These are phyloP conservation scores for Aspergillus neotritici DNA, from an alignment of 2,329 filamentous ascomycete species.

Conservation along the genomic window DNA sequence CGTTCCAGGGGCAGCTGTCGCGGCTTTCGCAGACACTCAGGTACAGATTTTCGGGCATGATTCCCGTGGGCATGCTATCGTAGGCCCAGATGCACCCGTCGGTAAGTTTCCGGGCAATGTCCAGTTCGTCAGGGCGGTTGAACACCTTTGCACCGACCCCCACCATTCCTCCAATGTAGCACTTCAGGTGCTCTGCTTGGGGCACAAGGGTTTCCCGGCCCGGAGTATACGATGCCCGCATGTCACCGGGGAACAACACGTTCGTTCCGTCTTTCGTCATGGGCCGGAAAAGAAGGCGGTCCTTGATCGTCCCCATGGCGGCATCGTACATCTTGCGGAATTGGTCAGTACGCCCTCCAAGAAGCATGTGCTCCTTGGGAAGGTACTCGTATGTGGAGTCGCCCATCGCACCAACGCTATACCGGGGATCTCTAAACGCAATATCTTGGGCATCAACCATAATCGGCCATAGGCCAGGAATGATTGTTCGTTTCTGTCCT, in stretches of 20 bases:
- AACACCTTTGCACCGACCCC: conserved; percentile 56
- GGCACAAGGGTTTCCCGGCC: conserved; percentile 20
- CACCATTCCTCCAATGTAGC: conserved; percentile 58
- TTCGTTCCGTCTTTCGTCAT: conserved; percentile 38
- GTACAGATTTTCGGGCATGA: conserved; percentile 57
- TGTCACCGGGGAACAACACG: conserved; percentile 38
- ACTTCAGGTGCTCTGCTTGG: conserved; percentile 53
- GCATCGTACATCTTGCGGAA: conserved; percentile 41
- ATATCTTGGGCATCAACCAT: conserved; percentile 54
- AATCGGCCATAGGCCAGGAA: conserved; percentile 78
- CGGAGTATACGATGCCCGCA: conserved; percentile 15
- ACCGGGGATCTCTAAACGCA: conserved; percentile 28
- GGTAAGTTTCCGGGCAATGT: conserved; percentile 52
- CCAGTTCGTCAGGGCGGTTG: conserved; percentile 48
- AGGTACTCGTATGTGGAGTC: conserved; percentile 49
- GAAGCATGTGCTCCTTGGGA: conserved; percentile 44
- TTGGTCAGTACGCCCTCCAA: conserved; percentile 38
- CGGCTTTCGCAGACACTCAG: conserved; percentile 46
- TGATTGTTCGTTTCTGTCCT: conserved; percentile 62
- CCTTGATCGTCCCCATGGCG: conserved; percentile 35
- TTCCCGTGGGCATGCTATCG: conserved; percentile 50
- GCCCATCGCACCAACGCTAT: conserved; percentile 42
- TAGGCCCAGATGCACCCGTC: conserved; percentile 61
- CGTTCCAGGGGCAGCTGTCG: conserved; percentile 49
- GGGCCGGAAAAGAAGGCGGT: conserved; percentile 41